Conservation (phyloP, 2,329 filamentous ascomycete species). For the Fusarium ambrosium region DNA sequence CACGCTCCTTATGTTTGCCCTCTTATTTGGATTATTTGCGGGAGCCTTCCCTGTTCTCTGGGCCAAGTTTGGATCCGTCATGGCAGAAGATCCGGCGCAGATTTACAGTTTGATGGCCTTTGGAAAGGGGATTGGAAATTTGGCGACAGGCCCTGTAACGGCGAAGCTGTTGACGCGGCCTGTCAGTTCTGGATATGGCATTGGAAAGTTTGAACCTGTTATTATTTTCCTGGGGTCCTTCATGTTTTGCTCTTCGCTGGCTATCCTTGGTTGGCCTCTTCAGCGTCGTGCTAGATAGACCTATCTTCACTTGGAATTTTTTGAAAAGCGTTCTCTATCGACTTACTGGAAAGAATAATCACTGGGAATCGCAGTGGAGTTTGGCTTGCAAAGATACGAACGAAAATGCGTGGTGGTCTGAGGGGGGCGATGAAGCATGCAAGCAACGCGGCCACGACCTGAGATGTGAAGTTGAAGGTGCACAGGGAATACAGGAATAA, state of each 20-base stretch:
- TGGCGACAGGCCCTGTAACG: constrained; percentile 45
- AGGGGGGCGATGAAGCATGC: background rate
- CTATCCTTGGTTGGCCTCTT: background rate
- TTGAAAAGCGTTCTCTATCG: too few relatives aligned
- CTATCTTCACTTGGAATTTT: too few relatives aligned
- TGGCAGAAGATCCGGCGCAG: constrained; percentile 46
- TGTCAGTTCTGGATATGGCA: constrained; percentile 25
- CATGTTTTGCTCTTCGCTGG: constrained; percentile 35
- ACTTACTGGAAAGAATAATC: too few relatives aligned
- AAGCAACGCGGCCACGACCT: background rate
- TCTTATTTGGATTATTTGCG: constrained; percentile 70
- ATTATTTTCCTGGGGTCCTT: constrained; percentile 33
- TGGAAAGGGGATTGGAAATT: constrained; percentile 48
- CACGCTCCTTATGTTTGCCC: constrained; percentile 63
- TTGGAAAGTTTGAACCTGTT: constrained; percentile 30
- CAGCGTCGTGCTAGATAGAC: background rate
- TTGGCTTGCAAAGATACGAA: background rate
- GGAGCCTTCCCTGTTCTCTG: constrained; percentile 51
- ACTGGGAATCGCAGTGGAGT: too few relatives aligned
- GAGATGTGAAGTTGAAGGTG: background rate
- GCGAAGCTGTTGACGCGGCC: constrained; percentile 33
- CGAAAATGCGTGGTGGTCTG: background rate
- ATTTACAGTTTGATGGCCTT: constrained; percentile 49
- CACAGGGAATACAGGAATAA: too few relatives aligned
- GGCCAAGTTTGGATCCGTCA: constrained; percentile 46